These are phyloP conservation scores for Urtica urens DNA, from an alignment of 306 rosid species.

Conservation along the genomic window DNA sequence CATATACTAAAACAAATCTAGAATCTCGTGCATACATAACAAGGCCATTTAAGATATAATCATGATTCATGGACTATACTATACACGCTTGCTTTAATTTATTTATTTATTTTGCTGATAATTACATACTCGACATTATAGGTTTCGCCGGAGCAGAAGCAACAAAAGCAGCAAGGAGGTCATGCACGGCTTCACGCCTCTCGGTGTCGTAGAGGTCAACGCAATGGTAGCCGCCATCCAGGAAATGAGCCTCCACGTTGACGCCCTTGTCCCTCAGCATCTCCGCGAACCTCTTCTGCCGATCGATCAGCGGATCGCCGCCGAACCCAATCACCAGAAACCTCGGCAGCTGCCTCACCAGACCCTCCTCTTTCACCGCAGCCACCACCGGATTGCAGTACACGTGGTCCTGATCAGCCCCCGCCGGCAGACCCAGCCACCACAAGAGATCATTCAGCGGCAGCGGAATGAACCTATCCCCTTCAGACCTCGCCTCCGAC, in stretches of 20 bases:
- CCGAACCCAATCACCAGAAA: constrained; percentile 35
- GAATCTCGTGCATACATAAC: no score
- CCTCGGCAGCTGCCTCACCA: constrained; percentile 40
- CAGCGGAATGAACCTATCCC: constrained; percentile 41
- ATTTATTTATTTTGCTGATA: no score
- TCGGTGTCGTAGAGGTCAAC: constrained; percentile 42
- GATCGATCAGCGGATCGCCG: constrained; percentile 60
- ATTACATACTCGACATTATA: no score
- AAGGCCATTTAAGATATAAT: no score
- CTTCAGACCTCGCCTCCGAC: constrained; percentile 31
- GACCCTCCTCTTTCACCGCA: not conserved
- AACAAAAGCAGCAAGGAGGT: constrained; percentile 8
- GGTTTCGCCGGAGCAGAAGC: no score
- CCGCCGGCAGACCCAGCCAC: constrained; percentile 40
- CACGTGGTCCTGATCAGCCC: constrained; percentile 49
- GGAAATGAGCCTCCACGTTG: constrained; percentile 26
- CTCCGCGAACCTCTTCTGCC: constrained; percentile 38
- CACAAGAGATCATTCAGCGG: constrained; percentile 51
- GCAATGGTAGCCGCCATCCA: constrained; percentile 44
- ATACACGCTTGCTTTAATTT: no score
- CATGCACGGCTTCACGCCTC: constrained; percentile 19
- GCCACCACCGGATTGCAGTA: constrained; percentile 42
- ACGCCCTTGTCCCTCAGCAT: constrained; percentile 43
- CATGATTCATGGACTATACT: no score
- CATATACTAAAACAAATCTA: no score